These are phyloP conservation scores for Camelina hispida DNA, from an alignment of 345 rosid species.

Conservation along the genomic window DNA sequence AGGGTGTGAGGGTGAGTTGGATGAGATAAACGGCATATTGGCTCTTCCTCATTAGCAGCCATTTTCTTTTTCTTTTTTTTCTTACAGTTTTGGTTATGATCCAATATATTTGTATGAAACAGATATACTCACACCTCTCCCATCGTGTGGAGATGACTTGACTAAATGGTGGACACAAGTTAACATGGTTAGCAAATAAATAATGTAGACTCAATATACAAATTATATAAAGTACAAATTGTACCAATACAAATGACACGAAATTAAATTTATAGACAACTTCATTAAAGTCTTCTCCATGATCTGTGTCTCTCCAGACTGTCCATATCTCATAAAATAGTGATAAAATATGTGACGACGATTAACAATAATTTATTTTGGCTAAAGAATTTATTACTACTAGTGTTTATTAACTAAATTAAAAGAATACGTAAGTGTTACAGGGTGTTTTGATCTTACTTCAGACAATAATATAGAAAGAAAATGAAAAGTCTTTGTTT, in stretches of 20 bases:
- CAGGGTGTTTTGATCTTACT: neutral
- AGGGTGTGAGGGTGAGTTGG: neutral
- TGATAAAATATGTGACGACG: neutral
- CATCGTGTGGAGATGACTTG: slow-evolving; percentile 11
- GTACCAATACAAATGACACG: neutral
- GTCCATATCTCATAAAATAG: neutral
- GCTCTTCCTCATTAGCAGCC: neutral
- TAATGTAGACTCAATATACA: neutral
- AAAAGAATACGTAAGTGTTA: neutral
- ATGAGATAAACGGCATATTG: slow-evolving; percentile 7
- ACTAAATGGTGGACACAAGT: neutral
- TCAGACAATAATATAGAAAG: neutral
- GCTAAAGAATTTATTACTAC: neutral
- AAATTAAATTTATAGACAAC: neutral
- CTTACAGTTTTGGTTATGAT: neutral
- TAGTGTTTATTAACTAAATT: neutral
- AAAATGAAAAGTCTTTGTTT: neutral
- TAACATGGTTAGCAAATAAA: neutral
- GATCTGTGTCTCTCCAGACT: neutral
- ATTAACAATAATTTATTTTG: neutral
- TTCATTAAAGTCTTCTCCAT: neutral
- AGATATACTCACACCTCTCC: neutral
- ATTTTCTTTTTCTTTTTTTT: neutral
- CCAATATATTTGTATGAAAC: neutral
- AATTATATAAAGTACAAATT: neutral